Base-by-base conservation (phyloP, 352 stramenopile species). In the Bremia lactucae region DNA sequence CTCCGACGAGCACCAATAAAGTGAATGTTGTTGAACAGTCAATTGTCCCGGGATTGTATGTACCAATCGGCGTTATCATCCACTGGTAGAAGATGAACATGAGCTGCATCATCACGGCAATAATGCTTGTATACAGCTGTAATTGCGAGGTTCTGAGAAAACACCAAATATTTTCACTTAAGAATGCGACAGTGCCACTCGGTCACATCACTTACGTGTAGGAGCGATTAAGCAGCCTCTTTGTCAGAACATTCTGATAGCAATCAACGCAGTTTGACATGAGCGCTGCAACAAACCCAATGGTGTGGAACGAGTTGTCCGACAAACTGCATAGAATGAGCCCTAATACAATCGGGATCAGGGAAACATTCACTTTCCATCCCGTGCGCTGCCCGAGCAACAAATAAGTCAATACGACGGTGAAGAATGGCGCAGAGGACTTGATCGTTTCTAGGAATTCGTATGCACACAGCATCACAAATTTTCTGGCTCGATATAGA, bases 211-310 rank as follows among this genome's bases (percentile, higher is more conserved):
- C 68, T 41, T 73, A 90, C 78, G 70, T 74, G 62, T 88, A 91
- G 3, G 72, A 68, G 6, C 59, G 62, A 18, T 85, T 91, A 19
- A 96, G 68, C 25, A 95, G 59, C 26, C 76, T 71, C 61, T 96
- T 96, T 9, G 71, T 87, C 47, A 96, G 62, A 6, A 96, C 86
- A 50, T 96, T 96, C 51, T 96, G 86, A 25, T 95, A 79, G 62
- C 86, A 96, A 49, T 96, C 86, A 25, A 90, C 73, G 55, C 81
- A 95, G 56, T 96, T 96, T 25, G 84, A 91, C 39, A 78, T 70
- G 26, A 96, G 64, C 15, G 86, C 84, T 11, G 86, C 84, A 16
- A 83, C 47, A 41, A 96, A 95, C n/a, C 86, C 86, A 38, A 95
- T 76, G 33, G 70, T 36, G 52, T 95, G 76, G 61, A 95, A 94